Percentiles rank a stretch among this genome's conserved stretches.
Evolutionary conservation across 805 yeast species (phyloP).

Genomic region (Lipomyces yamadae): DNA sequence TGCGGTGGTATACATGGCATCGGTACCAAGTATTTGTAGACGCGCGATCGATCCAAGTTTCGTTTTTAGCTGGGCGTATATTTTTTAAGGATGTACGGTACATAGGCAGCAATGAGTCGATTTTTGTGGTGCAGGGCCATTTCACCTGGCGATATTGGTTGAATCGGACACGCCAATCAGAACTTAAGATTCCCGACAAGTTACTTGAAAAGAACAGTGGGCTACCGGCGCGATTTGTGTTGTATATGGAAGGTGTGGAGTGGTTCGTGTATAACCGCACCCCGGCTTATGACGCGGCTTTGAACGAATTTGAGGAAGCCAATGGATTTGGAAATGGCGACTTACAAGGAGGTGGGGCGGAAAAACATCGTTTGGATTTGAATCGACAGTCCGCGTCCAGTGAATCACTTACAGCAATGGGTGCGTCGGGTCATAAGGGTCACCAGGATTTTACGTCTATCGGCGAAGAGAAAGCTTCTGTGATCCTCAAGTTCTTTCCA

Average conservation of each 20-base stretch:
- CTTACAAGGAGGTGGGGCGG: not conserved
- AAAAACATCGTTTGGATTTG: not conserved
- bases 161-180: constrained; percentile 46
- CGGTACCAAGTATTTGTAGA: constrained; percentile 60
- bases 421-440: not conserved
- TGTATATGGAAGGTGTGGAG: constrained; percentile 78
- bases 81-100: constrained; percentile 76
- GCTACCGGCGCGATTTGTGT: constrained; percentile 60
- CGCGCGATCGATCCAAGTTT: constrained; percentile 74
- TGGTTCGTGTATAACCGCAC: constrained; percentile 81
- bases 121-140: constrained; percentile 71
- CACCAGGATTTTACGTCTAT: not conserved
- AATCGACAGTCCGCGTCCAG: not conserved
- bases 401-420: not conserved
- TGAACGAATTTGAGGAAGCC: constrained; percentile 46
- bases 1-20: constrained; percentile 68
- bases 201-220: constrained; percentile 48
- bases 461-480: constrained; percentile 16
- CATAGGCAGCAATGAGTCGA: constrained; percentile 72
- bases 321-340: not conserved
- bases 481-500: constrained; percentile 56
- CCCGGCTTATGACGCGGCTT: constrained; percentile 70
- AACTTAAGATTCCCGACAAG: constrained; percentile 29
- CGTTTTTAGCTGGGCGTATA: constrained; percentile 81
- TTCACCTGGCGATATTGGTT: constrained; percentile 95